Evolutionary conservation across 768 basidiomycete genomes (phyloP).

Genomic region (Lactarius psammicola): DNA sequence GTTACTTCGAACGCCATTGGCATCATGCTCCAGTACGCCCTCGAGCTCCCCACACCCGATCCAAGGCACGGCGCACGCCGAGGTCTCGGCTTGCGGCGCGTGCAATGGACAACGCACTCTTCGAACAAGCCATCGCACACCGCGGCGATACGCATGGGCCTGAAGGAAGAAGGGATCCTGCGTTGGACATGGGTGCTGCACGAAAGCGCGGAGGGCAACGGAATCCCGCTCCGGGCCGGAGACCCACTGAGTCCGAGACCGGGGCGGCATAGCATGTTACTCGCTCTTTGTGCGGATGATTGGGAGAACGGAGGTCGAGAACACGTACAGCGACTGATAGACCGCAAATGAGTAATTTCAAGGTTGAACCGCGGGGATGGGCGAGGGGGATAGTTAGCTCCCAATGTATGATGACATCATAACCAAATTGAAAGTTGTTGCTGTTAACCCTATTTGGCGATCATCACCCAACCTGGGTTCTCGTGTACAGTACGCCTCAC

Average conservation of each 20-base stretch:
- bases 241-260: conserved; percentile 34
- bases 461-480: too few relatives aligned
- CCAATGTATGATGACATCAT: too few relatives aligned
- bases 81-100: conserved; percentile 48
- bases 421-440: too few relatives aligned
- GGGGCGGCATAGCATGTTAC: conserved; percentile 49
- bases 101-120: conserved; percentile 43
- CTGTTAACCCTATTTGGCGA: too few relatives aligned
- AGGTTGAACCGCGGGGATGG: too few relatives aligned
- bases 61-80: conserved; percentile 22
- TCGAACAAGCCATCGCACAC: conserved; percentile 39
- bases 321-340: conserved; percentile 37
- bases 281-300: conserved; percentile 59
- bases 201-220: conserved; percentile 13
- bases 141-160: conserved; percentile 47
- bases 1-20: conserved; percentile 34
- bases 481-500: too few relatives aligned
- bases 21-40: conserved; percentile 43
- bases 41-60: conserved; percentile 30
- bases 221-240: conserved; percentile 26
- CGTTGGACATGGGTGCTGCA: conserved; percentile 42
- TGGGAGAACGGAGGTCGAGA: conserved; percentile 50
- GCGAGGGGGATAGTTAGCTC: too few relatives aligned
- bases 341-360: too few relatives aligned
- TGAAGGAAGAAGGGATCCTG: conserved; percentile 43